Percentiles rank a stretch among this genome's conserved stretches.
These are phyloP conservation scores for Sugiyamaella grinbergsii DNA, from an alignment of 1,139 yeast species.

Conservation along the genomic window DNA sequence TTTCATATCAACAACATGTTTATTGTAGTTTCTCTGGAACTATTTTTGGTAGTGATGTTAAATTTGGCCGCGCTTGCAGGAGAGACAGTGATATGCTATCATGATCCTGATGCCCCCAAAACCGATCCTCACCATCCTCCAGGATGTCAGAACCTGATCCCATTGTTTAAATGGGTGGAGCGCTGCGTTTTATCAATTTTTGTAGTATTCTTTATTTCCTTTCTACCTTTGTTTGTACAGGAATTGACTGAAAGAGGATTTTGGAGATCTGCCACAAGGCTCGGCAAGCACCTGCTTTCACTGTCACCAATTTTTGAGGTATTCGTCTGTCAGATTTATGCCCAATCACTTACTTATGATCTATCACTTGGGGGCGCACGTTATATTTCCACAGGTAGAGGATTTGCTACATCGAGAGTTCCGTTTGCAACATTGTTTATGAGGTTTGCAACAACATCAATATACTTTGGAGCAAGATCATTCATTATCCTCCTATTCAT, in stretches of 20 bases:
- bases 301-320: constrained; percentile 85
- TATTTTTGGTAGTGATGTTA: constrained; percentile 66
- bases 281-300: constrained; percentile 65
- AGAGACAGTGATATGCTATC: constrained; percentile 61
- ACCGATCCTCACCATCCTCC: constrained; percentile 64
- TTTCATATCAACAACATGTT: constrained; percentile 82
- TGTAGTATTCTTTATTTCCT: constrained; percentile 80
- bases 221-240: constrained; percentile 76
- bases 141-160: constrained; percentile 75
- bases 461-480: constrained; percentile 65
- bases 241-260: constrained; percentile 79
- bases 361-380: constrained; percentile 80
- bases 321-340: constrained; percentile 81
- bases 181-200: constrained; percentile 80
- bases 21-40: constrained; percentile 70
- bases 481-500: constrained; percentile 64
- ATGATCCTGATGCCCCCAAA: constrained; percentile 55
- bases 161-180: constrained; percentile 78
- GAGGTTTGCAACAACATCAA: constrained; percentile 62
- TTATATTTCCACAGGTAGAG: constrained; percentile 83
- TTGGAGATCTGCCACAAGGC: constrained; percentile 59
- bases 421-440: constrained; percentile 63
- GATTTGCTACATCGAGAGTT: constrained; percentile 72
- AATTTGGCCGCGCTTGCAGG: constrained; percentile 66
- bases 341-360: constrained; percentile 68